Conservation (phyloP, 1,284 basidiomycete genomes). For the Peniophora sp. region DNA sequence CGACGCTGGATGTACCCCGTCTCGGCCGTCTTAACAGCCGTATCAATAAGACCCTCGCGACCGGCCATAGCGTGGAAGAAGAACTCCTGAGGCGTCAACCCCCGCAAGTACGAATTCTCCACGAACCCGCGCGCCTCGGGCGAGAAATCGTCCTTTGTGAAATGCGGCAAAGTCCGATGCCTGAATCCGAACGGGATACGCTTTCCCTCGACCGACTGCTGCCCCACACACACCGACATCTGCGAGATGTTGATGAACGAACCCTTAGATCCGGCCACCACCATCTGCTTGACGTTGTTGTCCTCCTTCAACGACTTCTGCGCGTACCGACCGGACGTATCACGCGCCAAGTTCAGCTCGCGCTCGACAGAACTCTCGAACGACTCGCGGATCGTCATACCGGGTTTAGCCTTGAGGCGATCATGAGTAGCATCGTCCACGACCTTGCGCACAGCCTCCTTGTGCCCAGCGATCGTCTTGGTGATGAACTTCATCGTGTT, state of each 20-base stretch:
- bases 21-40: conserved; percentile 99
- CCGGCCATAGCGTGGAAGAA: conserved; percentile 99
- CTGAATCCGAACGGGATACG: conserved; percentile 98
- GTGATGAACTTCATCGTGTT: conserved; percentile 86
- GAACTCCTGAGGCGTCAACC: conserved; percentile 96
- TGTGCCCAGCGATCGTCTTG: conserved; percentile 76
- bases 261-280: conserved; percentile 97
- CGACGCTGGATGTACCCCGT: conserved; percentile 99
- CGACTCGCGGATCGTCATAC: conserved; percentile 99
- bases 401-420: conserved; percentile 80
- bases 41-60: conserved; percentile 98
- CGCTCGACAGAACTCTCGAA: conserved; percentile 92
- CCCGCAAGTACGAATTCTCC: conserved; percentile 98
- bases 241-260: conserved; percentile 99
- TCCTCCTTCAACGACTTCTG: conserved; percentile 96
- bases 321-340: conserved; percentile 90
- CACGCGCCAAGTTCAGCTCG: conserved; percentile 93
- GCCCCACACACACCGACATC: conserved; percentile 99
- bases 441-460: conserved; percentile 64
- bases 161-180: conserved; percentile 94
- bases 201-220: conserved; percentile 97
- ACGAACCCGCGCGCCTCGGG: conserved; percentile 99
- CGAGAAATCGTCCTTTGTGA: conserved; percentile 98
- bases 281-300: conserved; percentile 99
- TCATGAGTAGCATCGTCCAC: conserved; percentile 80